Conservation (phyloP, 495 filamentous ascomycete genomes). For the Usnea hakonensis region DNA sequence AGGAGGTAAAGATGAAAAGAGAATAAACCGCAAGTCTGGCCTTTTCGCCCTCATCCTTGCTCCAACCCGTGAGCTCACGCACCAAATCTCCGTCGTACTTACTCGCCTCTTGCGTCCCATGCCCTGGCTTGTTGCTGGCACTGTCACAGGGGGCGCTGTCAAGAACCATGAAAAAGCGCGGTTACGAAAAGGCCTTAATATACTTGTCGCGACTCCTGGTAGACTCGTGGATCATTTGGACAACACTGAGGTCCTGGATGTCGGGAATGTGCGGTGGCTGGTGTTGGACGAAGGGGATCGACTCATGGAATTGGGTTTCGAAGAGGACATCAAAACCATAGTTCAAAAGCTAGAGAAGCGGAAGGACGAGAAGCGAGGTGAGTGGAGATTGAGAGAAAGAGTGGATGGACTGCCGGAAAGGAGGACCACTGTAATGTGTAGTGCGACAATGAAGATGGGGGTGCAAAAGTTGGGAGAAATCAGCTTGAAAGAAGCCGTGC, state of each 20-base stretch:
- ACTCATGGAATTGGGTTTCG: constrained; percentile 94
- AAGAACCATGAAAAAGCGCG: constrained; percentile 95
- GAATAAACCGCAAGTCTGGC: constrained; percentile 57
- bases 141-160: constrained; percentile 92
- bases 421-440: constrained; percentile 85
- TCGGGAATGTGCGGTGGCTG: constrained; percentile 85
- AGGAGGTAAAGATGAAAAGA: constrained; percentile 17
- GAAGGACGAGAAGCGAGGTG: constrained; percentile 34
- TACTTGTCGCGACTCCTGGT: constrained; percentile 89
- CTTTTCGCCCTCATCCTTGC: constrained; percentile 87
- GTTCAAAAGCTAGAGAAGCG: constrained; percentile 57
- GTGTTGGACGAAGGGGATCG: constrained; percentile 93
- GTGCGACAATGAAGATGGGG: constrained; percentile 93
- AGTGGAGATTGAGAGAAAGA: not conserved
- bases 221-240: constrained; percentile 84
- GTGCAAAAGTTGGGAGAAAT: constrained; percentile 88
- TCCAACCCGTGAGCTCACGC: constrained; percentile 85
- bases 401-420: constrained; percentile 54
- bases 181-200: constrained; percentile 86
- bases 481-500: constrained; percentile 84
- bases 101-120: constrained; percentile 74
- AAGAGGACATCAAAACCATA: constrained; percentile 76
- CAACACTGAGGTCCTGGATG: constrained; percentile 79
- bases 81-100: constrained; percentile 81
- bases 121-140: constrained; percentile 83